Conservation (phyloP, 495 filamentous ascomycete species). For the Penicillium ucsense region DNA sequence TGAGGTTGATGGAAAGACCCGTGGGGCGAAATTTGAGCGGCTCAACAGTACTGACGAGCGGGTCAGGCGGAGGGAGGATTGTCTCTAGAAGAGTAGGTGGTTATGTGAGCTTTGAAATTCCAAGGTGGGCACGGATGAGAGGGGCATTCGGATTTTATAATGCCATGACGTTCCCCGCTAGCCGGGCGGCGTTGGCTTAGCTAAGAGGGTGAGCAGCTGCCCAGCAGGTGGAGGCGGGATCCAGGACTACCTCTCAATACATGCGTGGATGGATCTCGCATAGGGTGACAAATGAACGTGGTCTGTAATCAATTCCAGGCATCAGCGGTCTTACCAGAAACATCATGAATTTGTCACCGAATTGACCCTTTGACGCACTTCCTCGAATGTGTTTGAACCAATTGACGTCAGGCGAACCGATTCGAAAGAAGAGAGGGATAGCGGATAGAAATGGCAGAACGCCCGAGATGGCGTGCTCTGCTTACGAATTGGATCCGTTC, state of each 20-base stretch:
- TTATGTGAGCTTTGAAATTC: slow-evolving; percentile 9
- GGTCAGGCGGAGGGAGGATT: slow-evolving; percentile 8
- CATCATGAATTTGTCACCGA: slow-evolving; percentile 2
- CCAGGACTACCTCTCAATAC: too few relatives aligned
- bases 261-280: too few relatives aligned
- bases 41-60: slow-evolving; percentile 1
- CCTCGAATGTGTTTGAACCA: neutral
- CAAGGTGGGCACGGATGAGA: slow-evolving; percentile 14
- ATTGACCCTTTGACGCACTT: neutral
- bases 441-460: neutral
- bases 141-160: slow-evolving; percentile 22
- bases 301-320: too few relatives aligned
- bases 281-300: too few relatives aligned
- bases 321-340: neutral
- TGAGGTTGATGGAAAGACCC: slow-evolving; percentile 23
- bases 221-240: slow-evolving; percentile 2
- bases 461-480: neutral
- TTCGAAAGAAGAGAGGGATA: neutral
- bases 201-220: slow-evolving; percentile 12
- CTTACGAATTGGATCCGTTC: slow-evolving; percentile 2
- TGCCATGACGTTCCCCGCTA: slow-evolving; percentile 15
- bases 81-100: slow-evolving; percentile 9
- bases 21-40: slow-evolving; percentile 3
- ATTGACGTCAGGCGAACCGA: neutral
- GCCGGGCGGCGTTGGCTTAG: slow-evolving; percentile 9